A percentile compares a stretch with the other conserved stretches of the same genome.
These are phyloP conservation scores for Neonectria magnoliae DNA, from an alignment of 2,329 filamentous ascomycete genomes.

Conservation along the genomic window DNA sequence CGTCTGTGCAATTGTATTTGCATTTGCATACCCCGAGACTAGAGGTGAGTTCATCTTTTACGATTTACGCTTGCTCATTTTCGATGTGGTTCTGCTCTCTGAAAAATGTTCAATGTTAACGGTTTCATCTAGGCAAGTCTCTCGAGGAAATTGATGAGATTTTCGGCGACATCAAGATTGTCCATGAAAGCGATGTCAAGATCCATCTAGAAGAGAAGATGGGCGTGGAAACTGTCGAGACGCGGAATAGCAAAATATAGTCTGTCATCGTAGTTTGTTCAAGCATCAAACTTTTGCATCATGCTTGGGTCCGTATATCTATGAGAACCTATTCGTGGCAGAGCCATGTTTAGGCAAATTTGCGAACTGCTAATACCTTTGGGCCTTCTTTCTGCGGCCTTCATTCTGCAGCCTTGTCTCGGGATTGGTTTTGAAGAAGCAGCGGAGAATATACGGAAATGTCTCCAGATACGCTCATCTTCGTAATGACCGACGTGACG, in stretches of 20 bases:
- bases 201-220: conserved; percentile 32
- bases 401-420: neutral
- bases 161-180: conserved; percentile 50
- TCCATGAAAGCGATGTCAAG: conserved; percentile 36
- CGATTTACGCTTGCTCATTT: neutral
- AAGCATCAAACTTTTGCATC: neutral
- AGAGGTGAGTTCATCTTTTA: conserved; percentile 39
- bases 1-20: conserved; percentile 49
- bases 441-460: neutral
- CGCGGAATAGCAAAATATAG: conserved; percentile 5
- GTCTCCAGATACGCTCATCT: neutral
- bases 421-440: neutral
- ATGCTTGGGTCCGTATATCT: neutral
- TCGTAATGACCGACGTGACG: neutral
- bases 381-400: neutral
- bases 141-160: conserved; percentile 53
- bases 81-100: neutral
- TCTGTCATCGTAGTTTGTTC: neutral
- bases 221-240: conserved; percentile 24
- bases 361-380: neutral
- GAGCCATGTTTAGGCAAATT: neutral
- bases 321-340: neutral
- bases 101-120: conserved; percentile 15
- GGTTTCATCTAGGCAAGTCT: conserved; percentile 47
- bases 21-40: conserved; percentile 51